Base-by-base conservation (phyloP, 2,329 filamentous ascomycete genomes). In the Cladosporium sp. region DNA sequence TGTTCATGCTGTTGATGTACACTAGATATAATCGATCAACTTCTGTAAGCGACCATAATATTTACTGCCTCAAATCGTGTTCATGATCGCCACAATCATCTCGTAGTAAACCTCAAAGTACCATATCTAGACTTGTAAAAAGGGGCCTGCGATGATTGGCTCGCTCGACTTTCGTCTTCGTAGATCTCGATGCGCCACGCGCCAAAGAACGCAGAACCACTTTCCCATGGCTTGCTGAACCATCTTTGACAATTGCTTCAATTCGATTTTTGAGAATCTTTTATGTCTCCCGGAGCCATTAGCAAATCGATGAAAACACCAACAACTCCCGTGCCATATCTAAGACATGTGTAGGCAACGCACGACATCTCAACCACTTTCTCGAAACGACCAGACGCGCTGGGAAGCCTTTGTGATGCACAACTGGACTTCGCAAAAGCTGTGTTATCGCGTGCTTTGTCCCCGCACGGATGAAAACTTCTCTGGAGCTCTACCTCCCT, bases 181-280 rank as follows among this genome's bases (percentile, higher is more conserved):
- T 21, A 30, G 28, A 30, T 54, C 51, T 54, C 18, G 51, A 32
- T 21, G 28, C 51, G 51, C 51, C 51, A 54, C 51, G 49, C 25
- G 49, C 49, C 49, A 53, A 53, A 54, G 26, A 54, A 21, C 28
- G 6, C 18, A 28, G 5, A 13, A 32, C n/a, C 49, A 18, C 13
- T 26, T 11, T 28, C 7, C 5, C 25, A 7, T 53, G 49, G 14
- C 49, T 32, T 30, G 49, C 49, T 28, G 6, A 30, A 53, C 49
- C 23, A 53, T 13, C 25, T 30, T 30, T 11, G 25, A n/a, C 5
- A n/a, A 13, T 18, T n/a, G 51, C 26, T 32, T 54, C 8, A 46
- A 46, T 11, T 4, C 11, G 39, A 23, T 46, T n/a, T 21, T n/a
- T 13, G n/a, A 21, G 13, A 10, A 21, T 21, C n/a, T 23, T 3